Conservation (phyloP, 441 rosid genomes). For the Eruca vesicaria region DNA sequence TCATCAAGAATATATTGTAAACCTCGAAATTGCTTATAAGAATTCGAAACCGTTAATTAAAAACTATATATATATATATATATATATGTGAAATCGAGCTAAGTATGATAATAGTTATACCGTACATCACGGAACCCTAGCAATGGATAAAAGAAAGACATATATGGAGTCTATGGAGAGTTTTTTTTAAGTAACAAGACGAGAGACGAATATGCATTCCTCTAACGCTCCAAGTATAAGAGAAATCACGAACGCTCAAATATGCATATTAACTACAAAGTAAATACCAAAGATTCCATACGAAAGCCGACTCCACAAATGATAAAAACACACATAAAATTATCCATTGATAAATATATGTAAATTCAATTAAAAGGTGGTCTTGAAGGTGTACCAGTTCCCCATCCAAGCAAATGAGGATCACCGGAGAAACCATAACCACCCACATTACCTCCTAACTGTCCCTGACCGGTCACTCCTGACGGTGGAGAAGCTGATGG, state of each 20-base stretch:
- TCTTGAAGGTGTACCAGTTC: conserved; percentile 55
- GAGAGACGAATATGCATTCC: conserved; percentile 19
- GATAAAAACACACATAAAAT: conserved; percentile 23
- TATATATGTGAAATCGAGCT: conserved; percentile 12
- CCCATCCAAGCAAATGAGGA: conserved; percentile 56
- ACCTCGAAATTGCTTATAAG: conserved; percentile 5
- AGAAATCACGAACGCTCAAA: conserved; percentile 1
- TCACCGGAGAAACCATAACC: conserved; percentile 59
- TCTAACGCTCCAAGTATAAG: conserved; percentile 13
- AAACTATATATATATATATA: not conserved
- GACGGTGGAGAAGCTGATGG: conserved; percentile 59
- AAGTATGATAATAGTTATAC: conserved; percentile 2
- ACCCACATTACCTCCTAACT: conserved; percentile 46
- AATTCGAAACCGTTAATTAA: conserved; percentile 1
- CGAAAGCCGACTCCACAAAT: conserved; percentile 27
- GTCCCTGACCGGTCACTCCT: conserved; percentile 57
- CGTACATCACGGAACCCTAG: conserved; percentile 28
- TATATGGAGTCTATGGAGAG: conserved; percentile 8
- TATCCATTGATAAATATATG: not conserved
- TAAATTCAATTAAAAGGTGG: conserved; percentile 46
- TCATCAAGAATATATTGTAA: conserved; percentile 19
- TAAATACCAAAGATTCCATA: conserved; percentile 30
- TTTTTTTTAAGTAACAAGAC: conserved; percentile 7
- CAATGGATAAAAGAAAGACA: conserved; percentile 20
- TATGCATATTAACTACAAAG: conserved; percentile 27